Evolutionary conservation across 768 basidiomycete species (phyloP).

Genomic region (Boletus rufocinnamomeus): DNA sequence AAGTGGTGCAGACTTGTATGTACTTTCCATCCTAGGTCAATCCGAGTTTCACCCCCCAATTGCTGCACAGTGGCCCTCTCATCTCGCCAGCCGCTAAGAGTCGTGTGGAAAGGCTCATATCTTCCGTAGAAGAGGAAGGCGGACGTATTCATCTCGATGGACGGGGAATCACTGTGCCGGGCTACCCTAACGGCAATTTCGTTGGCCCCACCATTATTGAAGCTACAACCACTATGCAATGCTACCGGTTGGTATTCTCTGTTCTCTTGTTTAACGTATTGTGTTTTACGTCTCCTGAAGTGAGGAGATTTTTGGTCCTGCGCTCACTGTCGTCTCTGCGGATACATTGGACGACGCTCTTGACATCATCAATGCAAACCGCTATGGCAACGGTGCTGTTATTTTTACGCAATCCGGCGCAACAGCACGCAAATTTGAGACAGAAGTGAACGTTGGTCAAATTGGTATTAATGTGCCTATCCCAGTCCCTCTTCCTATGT

Average conservation of each 20-base stretch:
- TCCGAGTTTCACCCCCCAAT: background rate
- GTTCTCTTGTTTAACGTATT: background rate
- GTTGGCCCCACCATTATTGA: slow-evolving; percentile 92
- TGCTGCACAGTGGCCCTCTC: slow-evolving; percentile 59
- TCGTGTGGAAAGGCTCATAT: slow-evolving; percentile 74
- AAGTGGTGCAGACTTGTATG: slow-evolving; percentile 75
- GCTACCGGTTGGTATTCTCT: slow-evolving; percentile 69
- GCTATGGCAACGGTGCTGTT: slow-evolving; percentile 91
- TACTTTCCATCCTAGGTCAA: slow-evolving; percentile 2
- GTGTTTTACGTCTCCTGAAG: slow-evolving; percentile 40
- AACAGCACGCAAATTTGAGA: slow-evolving; percentile 92
- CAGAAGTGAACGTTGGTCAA: slow-evolving; percentile 84
- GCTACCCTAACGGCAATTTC: slow-evolving; percentile 89
- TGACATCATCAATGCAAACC: slow-evolving; percentile 85
- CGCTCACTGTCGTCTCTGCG: slow-evolving; percentile 72
- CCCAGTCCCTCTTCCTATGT: slow-evolving; percentile 92
- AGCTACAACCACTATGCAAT: slow-evolving; percentile 78
- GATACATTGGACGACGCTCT: slow-evolving; percentile 90
- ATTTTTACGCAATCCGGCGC: slow-evolving; percentile 97
- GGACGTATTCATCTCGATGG: slow-evolving; percentile 89
- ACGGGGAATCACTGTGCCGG: slow-evolving; percentile 62
- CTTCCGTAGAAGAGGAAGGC: slow-evolving; percentile 74
- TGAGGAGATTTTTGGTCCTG: slow-evolving; percentile 96
- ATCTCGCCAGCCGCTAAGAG: slow-evolving; percentile 82
- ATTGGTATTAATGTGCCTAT: slow-evolving; percentile 94